Percentiles rank a stretch among this genome's conserved stretches.
Conservation (phyloP, 2,329 filamentous ascomycete species). For the Fusarium odoratissimum region DNA sequence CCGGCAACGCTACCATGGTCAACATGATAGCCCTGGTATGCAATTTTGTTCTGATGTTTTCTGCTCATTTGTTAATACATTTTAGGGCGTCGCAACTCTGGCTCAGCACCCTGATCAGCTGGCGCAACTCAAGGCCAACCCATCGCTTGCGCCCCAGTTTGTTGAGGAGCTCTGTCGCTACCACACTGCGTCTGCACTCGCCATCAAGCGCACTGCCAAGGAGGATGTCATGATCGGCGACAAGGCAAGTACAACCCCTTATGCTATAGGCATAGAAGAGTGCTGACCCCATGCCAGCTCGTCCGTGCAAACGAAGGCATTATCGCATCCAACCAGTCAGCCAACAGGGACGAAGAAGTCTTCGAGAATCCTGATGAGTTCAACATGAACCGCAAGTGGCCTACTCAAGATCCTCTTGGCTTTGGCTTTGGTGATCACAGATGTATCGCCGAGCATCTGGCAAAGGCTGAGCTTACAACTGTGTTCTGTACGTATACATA, state of each 20-base stretch:
- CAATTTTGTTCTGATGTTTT: accelerated
- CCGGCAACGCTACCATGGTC: constrained; percentile 64
- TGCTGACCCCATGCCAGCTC: constrained; percentile 28
- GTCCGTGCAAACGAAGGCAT: constrained; percentile 59
- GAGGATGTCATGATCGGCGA: constrained; percentile 58
- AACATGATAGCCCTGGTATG: constrained; percentile 61
- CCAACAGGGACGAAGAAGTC: constrained; percentile 59
- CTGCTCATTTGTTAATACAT: accelerated
- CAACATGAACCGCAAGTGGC: constrained; percentile 54
- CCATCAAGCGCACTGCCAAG: constrained; percentile 60
- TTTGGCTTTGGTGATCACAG: constrained; percentile 60
- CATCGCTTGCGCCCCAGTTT: constrained; percentile 52
- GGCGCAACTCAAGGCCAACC: constrained; percentile 53
- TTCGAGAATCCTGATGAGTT: constrained; percentile 56
- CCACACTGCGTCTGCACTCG: constrained; percentile 60
- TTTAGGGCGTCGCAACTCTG: constrained; percentile 57
- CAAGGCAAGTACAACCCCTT: constrained; percentile 43
- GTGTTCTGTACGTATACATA: constrained; percentile 3
- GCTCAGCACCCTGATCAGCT: constrained; percentile 58
- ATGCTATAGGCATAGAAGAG: neutral
- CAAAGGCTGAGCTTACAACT: constrained; percentile 38
- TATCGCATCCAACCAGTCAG: constrained; percentile 60
- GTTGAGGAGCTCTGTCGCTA: constrained; percentile 62
- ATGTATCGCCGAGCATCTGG: constrained; percentile 59
- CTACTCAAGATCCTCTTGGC: constrained; percentile 52